Conservation (phyloP, 352 stramenopile species). For the Pythium aphanidermatum region DNA sequence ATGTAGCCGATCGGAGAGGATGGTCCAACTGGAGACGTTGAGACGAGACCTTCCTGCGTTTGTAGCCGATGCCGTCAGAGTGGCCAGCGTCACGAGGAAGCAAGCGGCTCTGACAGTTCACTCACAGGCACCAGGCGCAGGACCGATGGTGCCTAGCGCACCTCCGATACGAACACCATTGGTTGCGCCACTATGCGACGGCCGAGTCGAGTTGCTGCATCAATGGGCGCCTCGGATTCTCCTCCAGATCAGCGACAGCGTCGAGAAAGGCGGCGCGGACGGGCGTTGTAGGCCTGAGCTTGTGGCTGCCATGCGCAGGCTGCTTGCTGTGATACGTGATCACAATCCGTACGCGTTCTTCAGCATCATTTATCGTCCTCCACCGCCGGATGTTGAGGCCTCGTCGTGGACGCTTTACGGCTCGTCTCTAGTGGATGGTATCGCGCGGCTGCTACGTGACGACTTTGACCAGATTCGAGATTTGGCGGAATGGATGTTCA, state of each 20-base stretch:
- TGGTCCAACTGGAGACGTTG: slow-evolving; percentile 9
- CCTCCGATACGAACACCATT: background rate
- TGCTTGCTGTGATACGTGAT: slow-evolving; percentile 8
- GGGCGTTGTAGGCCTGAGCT: slow-evolving; percentile 9
- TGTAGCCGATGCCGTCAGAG: background rate
- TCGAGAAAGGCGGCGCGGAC: slow-evolving; percentile 7
- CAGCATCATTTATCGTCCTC: slow-evolving; percentile 15
- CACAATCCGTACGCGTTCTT: slow-evolving; percentile 20
- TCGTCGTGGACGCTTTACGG: background rate
- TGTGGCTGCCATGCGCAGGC: background rate
- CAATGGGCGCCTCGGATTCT: slow-evolving; percentile 19
- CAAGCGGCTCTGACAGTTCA: no score
- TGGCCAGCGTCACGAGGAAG: background rate
- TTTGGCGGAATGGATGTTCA: slow-evolving; percentile 14
- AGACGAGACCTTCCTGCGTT: slow-evolving; percentile 6
- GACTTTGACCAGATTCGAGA: slow-evolving; percentile 6
- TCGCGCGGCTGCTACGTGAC: slow-evolving; percentile 6
- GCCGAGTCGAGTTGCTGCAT: slow-evolving; percentile 7
- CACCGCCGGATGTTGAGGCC: background rate
- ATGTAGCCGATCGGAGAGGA: background rate
- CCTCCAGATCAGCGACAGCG: slow-evolving; percentile 7
- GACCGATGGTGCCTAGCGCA: background rate
- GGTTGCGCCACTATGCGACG: background rate
- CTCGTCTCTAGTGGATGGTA: background rate
- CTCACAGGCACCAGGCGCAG: no score